A percentile compares a stretch with the other conserved stretches of the same genome.
phyloP scores from a whole-genome alignment of 2,329 filamentous ascomycete genomes.

The Neurospora sp. region DNA sequence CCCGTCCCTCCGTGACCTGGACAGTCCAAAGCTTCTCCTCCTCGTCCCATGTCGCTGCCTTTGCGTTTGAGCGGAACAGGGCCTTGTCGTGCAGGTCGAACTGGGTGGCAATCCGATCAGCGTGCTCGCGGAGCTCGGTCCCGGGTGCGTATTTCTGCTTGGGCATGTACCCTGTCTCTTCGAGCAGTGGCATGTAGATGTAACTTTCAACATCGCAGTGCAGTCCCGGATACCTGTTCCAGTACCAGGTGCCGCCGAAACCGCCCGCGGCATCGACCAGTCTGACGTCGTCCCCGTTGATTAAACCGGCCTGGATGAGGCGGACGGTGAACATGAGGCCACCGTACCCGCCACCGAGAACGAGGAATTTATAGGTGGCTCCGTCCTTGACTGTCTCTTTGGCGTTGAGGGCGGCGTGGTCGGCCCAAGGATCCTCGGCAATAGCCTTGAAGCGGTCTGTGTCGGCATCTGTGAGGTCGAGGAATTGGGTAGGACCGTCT shows the following conservation, averaged over 20 bases:
- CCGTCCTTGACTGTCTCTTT: slow-evolving; percentile 18
- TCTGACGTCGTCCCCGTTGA: slow-evolving; percentile 26
- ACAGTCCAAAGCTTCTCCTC: slow-evolving; percentile 16
- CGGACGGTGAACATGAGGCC: slow-evolving; percentile 25
- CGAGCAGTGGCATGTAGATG: slow-evolving; percentile 49
- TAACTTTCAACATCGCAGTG: slow-evolving; percentile 51
- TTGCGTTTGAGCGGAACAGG: slow-evolving; percentile 36
- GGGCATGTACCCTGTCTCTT: slow-evolving; percentile 50
- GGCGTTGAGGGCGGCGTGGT: slow-evolving; percentile 23
- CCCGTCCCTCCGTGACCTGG: slow-evolving; percentile 15
- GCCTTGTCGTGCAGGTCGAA: slow-evolving; percentile 33
- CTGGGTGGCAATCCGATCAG: slow-evolving; percentile 31
- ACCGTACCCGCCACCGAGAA: slow-evolving; percentile 27
- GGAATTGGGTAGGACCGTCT: slow-evolving; percentile 25
- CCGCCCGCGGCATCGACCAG: slow-evolving; percentile 33
- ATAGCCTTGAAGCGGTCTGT: slow-evolving; percentile 18
- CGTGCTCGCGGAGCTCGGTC: slow-evolving; percentile 33
- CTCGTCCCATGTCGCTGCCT: slow-evolving; percentile 31
- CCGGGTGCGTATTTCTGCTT: slow-evolving; percentile 30
- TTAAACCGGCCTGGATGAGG: slow-evolving; percentile 25
- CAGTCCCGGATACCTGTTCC: slow-evolving; percentile 39
- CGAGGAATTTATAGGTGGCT: slow-evolving; percentile 20
- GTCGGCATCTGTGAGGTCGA: slow-evolving; percentile 18
- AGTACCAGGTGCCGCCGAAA: slow-evolving; percentile 42
- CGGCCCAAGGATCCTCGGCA: slow-evolving; percentile 25